Conservation (phyloP, 441 rosid species). For the Adansonia gregorii region DNA sequence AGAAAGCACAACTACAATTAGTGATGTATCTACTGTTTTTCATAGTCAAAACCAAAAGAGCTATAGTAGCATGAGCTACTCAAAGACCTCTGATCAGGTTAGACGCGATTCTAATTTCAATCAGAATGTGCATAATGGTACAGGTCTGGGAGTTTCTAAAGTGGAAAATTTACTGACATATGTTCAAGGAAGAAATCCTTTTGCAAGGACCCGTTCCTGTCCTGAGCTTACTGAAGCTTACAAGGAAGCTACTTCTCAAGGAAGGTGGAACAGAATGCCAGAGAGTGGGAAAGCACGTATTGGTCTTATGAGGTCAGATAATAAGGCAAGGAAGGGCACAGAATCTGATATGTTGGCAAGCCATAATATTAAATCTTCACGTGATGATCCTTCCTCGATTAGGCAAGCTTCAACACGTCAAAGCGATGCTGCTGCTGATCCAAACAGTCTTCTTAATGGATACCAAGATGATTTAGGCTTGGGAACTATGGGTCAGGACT, state of each 20-base stretch:
- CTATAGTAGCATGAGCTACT: conserved; percentile 39
- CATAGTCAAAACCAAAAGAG: conserved; percentile 51
- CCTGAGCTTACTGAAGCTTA: conserved; percentile 88
- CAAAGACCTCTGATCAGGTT: conserved; percentile 48
- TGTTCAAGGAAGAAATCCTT: conserved; percentile 67
- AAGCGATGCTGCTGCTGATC: conserved; percentile 52
- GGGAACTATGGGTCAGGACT: conserved; percentile 59
- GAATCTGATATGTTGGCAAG: conserved; percentile 56
- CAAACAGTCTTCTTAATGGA: conserved; percentile 49
- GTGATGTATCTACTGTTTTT: conserved; percentile 44
- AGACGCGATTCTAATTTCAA: conserved; percentile 50
- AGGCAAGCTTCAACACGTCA: conserved; percentile 52
- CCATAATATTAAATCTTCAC: conserved; percentile 43
- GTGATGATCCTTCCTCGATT: conserved; percentile 53
- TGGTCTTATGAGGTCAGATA: conserved; percentile 53
- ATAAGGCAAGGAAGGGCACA: conserved; percentile 48
- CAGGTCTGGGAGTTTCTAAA: conserved; percentile 54
- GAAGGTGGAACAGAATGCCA: conserved; percentile 50
- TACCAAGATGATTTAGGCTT: conserved; percentile 51
- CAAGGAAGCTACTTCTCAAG: conserved; percentile 59
- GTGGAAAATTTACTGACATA: conserved; percentile 55
- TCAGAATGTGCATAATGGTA: conserved; percentile 50
- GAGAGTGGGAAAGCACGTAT: conserved; percentile 65
- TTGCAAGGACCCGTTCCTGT: conserved; percentile 91
- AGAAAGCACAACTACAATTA: conserved; percentile 46